Base-by-base conservation (phyloP, 2,329 filamentous ascomycete genomes). In the Trichoderma sp. region DNA sequence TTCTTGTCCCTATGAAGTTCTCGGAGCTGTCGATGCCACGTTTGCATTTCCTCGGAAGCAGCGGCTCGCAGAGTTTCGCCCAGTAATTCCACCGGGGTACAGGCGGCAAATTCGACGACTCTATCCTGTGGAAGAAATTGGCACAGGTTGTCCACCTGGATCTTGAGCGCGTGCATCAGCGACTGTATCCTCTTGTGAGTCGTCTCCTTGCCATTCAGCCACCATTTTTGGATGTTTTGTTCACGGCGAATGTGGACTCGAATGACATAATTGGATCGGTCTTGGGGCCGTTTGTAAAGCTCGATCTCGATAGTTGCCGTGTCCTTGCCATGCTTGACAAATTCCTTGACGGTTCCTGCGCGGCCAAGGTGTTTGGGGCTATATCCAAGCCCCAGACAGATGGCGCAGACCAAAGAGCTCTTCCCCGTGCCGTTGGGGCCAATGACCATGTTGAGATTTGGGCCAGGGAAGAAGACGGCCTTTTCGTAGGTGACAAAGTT, bases 381-480 rank as follows among this genome's bases (percentile, higher is more conserved):
- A 85, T 92, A 98, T 62, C 96, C 96, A 30, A 99, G 84, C 3
- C 96, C 96, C 15, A 99, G 83, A 78, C 96, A 98, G 75, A 99
- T 97, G 58, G 96, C 96, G 82, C 96, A 99, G 57, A 99, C 95
- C 30, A 99, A 86, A 0, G 96, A 98, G 82, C 95, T 98, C 83
- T 99, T 99, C 70, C 96, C 96, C 0, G 96, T 98, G 39, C 96
- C 96, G 78, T 99, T 99, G n/a, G 96, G 96, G 0, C 96, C 96
- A 76, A 99, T 97, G 68, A 99, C 91, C 95, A 99, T 98, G 80
- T 99, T 99, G 78, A 99, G 82, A 79, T 93, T 95, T 1, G 96
- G 95, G 0, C 96, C 96, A 13, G 94, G 94, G 72, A 92, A 89
- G 81, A 98, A 98, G 75, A 97, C 95, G 70, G 94, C 95, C 68